phyloP scores from a whole-genome alignment of 2,329 filamentous ascomycete species.

The Phyllosticta paracitricarpa region DNA sequence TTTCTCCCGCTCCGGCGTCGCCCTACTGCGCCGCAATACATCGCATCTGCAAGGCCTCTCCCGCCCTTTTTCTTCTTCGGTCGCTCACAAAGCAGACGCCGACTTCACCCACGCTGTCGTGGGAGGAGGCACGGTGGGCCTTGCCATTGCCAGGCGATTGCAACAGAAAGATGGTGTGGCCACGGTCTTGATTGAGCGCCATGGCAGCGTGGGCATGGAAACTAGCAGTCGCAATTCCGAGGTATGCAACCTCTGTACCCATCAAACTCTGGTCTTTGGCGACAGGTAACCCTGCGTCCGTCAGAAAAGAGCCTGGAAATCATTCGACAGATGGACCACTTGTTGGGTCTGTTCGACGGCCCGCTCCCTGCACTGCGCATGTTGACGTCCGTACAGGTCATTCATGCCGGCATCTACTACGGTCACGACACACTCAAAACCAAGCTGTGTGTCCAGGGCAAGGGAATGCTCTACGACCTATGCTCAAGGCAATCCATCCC shows the following conservation, averaged over 20 bases:
- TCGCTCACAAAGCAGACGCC: slow-evolving; percentile 18
- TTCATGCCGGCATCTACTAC: slow-evolving; percentile 94
- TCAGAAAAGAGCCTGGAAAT: not conserved
- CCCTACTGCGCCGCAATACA: not conserved
- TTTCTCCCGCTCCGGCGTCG: not conserved
- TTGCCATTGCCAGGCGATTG: slow-evolving; percentile 67
- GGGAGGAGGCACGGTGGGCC: slow-evolving; percentile 65
- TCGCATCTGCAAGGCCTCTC: not conserved
- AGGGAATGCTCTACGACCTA: slow-evolving; percentile 66
- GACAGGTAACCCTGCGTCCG: not conserved
- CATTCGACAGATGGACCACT: not conserved
- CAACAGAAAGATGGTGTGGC: slow-evolving; percentile 49
- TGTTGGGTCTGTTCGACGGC: not conserved
- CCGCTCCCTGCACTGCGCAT: not conserved
- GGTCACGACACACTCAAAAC: slow-evolving; percentile 69
- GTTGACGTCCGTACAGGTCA: slow-evolving; percentile 47
- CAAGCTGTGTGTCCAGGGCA: slow-evolving; percentile 67
- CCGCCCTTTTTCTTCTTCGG: not conserved
- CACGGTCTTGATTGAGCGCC: slow-evolving; percentile 73
- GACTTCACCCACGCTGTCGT: slow-evolving; percentile 60
- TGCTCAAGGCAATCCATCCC: slow-evolving; percentile 59
- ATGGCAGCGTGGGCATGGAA: slow-evolving; percentile 67
- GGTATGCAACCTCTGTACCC: slow-evolving; percentile 28
- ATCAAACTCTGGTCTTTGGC: not conserved
- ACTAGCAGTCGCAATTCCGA: slow-evolving; percentile 87